Evolutionary conservation across 768 basidiomycete species (phyloP), one percentile per base, ranked within the genome.

Genomic region (Suillus bovinus): DNA sequence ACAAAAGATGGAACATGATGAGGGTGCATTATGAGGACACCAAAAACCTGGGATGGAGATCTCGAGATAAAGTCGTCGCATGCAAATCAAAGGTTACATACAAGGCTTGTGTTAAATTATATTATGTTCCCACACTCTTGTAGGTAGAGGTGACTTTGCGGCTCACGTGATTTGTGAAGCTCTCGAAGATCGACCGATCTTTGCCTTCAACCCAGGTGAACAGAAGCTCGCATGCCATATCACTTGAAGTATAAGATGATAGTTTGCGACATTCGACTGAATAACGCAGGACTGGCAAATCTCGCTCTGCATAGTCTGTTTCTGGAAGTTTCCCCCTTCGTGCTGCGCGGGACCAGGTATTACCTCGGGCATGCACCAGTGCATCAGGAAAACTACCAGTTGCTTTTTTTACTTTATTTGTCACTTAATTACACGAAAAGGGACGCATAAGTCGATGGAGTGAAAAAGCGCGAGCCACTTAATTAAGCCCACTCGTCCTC

Each of bases 291-390:
- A 67, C 64, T 14, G 67, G 60, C 24, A 64, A 17, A 4, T 46
- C 49, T 22, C 62, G 53, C 20, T 16, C 29, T 39, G 62, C 8
- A 13, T 27, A 24, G 55, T 61, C 57, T 16, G 47, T 34, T 16
- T 47, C 56, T 33, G 61, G 62, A 47, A 11, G 67, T 70, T 64
- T 79, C 79, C 67, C 81, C 67, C 87, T 76, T 20, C 89, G 79
- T 2, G 86, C 90, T 10, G 81, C 79, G 13, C 91, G 81, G 0
- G 90, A 87, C 91, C 91, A 92, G 1, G 85, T 86, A 62, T 88
- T 76, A n/a, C 71, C 66, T 7, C 64, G 52, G 14, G 74, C 76
- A 10, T 42, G 63, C 17, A 80, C 73, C 14, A 77, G n/a, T n/a
- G n/a, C n/a, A n/a, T n/a, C n/a, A n/a, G n/a, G n/a, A n/a, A n/a